Percentiles rank a stretch among this genome's conserved stretches.
These are phyloP conservation scores for Syzygium grande DNA, from an alignment of 345 rosid species.

Conservation along the genomic window DNA sequence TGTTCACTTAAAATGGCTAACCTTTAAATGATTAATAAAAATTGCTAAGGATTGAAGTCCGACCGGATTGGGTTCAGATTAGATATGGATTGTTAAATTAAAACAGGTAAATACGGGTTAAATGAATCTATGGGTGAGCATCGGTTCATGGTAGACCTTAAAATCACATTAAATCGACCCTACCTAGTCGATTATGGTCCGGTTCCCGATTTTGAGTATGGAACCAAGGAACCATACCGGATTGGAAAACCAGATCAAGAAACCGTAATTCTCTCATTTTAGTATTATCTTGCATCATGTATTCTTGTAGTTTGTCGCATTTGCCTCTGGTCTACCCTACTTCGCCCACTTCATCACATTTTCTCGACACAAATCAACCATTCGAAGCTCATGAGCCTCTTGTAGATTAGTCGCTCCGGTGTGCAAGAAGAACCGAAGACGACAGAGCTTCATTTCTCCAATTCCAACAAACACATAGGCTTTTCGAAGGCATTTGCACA, in stretches of 20 bases:
- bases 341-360: neutral
- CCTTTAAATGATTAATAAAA: neutral
- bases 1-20: neutral
- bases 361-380: neutral
- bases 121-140: fast-evolving
- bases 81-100: no score
- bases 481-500: no score
- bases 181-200: no score
- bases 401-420: neutral
- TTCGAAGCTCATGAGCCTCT: neutral
- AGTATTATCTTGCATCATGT: neutral
- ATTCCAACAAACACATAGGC: neutral
- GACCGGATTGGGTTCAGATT: neutral
- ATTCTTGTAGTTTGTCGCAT: neutral
- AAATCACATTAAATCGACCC: neutral
- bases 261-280: neutral
- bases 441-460: neutral
- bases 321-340: neutral
- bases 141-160: fast-evolving
- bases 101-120: fast-evolving
- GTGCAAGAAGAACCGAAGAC: neutral
- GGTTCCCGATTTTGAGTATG: no score
- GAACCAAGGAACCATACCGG: no score
- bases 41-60: neutral
- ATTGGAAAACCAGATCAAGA: neutral